phyloP scores from a whole-genome alignment of 306 rosid species.

The Spatholobus suberectus region DNA sequence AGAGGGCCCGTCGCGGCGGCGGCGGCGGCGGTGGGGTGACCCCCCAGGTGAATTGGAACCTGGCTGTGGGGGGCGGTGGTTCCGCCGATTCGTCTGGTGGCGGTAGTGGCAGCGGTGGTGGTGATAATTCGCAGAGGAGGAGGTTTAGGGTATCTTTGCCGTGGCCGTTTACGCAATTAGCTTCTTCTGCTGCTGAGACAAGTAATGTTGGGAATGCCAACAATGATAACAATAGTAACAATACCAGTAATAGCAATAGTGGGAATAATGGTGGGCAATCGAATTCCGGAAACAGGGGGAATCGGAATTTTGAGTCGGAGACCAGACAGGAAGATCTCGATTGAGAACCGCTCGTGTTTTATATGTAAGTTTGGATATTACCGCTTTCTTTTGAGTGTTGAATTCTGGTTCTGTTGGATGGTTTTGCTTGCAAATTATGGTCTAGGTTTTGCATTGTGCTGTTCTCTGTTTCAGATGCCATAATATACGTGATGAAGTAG shows the following conservation, averaged over 20 bases:
- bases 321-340: constrained; percentile 96
- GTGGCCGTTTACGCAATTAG: constrained; percentile 57
- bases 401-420: constrained; percentile 24
- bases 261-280: constrained; percentile 59
- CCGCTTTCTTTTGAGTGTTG: constrained; percentile 25
- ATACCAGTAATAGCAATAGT: constrained; percentile 17
- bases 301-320: constrained; percentile 71
- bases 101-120: neutral
- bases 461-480: neutral
- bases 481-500: constrained; percentile 6
- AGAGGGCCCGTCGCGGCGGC: constrained; percentile 48
- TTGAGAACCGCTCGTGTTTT: constrained; percentile 54
- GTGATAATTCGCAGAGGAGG: constrained; percentile 50
- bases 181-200: constrained; percentile 66
- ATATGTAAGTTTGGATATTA: constrained; percentile 46
- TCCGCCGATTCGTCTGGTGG: constrained; percentile 16
- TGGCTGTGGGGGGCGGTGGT: constrained; percentile 31
- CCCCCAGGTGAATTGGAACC: neutral
- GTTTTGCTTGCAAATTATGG: constrained; percentile 21
- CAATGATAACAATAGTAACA: constrained; percentile 15
- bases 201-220: constrained; percentile 64
- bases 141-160: constrained; percentile 78
- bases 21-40: neutral
- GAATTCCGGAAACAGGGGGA: constrained; percentile 67
- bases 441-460: neutral